These are phyloP conservation scores for Daldinia sp. DNA, from an alignment of 2,329 filamentous ascomycete genomes.

Conservation along the genomic window DNA sequence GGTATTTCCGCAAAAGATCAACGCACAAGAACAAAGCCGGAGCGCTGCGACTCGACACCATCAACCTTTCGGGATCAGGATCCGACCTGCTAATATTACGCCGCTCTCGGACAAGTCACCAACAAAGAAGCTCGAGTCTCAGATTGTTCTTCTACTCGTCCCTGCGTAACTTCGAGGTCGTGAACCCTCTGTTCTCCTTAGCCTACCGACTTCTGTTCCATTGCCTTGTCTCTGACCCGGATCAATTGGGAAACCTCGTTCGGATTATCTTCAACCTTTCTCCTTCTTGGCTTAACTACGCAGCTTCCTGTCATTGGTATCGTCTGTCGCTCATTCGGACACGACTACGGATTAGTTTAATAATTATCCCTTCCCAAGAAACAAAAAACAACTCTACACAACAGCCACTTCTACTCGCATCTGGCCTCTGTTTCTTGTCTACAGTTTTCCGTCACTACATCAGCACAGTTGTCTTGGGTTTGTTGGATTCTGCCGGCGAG, in stretches of 20 bases:
- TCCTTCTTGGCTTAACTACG: slow-evolving; percentile 26
- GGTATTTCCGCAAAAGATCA: slow-evolving; percentile 8
- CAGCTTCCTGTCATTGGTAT: slow-evolving; percentile 35
- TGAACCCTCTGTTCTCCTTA: slow-evolving; percentile 9
- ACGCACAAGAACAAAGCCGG: slow-evolving; percentile 31
- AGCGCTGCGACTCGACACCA: slow-evolving; percentile 33
- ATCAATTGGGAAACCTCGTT: slow-evolving; percentile 23
- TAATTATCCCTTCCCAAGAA: slow-evolving; percentile 37
- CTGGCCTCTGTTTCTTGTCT: slow-evolving; percentile 45
- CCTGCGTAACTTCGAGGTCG: slow-evolving; percentile 29
- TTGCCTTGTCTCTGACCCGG: slow-evolving; percentile 21
- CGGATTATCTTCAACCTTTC: slow-evolving; percentile 22
- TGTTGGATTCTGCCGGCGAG: slow-evolving; percentile 43
- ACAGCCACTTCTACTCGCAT: slow-evolving; percentile 33
- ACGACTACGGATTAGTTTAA: slow-evolving; percentile 40
- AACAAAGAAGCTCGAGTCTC: slow-evolving; percentile 37
- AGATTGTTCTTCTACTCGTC: slow-evolving; percentile 21
- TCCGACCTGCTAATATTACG: slow-evolving; percentile 19
- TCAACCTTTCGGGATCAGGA: slow-evolving; percentile 24
- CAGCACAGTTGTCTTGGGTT: slow-evolving; percentile 43
- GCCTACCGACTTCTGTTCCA: slow-evolving; percentile 22
- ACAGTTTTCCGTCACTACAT: slow-evolving; percentile 41
- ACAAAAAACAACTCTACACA: slow-evolving; percentile 24
- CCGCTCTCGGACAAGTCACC: slow-evolving; percentile 37
- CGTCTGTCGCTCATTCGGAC: slow-evolving; percentile 43